Evolutionary conservation across 140 eudicot species (phyloP), one percentile per base, ranked within the genome.

Genomic region (Stevia rebaudiana): DNA sequence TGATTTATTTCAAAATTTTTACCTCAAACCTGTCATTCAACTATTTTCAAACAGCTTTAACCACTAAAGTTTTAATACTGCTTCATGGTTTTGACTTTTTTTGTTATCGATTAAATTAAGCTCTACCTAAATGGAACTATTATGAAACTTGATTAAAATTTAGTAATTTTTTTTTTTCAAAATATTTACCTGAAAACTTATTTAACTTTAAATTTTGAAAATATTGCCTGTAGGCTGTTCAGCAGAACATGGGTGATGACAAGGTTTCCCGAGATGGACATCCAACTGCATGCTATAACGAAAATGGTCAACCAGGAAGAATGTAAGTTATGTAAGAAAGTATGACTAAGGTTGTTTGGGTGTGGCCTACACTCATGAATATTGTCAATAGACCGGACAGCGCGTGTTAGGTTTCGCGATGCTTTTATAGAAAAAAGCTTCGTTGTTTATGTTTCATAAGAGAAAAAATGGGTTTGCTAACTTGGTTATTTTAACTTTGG

Each of bases 171-270:
- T n/a, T 50, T 11, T 54, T 54, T 8, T 28, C 40, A 54, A 28
- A 54, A 28, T 13, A 13, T 54, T 54, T 54, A 25, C 41, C 2
- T 3, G 10, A 28, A n/a, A 54, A 5, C 41, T 13, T 28, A 15
- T 10, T 55, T 55, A 55, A 15, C 3, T 1, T 57, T 33, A 16
- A 33, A 30, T 55, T 0, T 33, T 57, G 44, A 28, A 16, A n/a
- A 4, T n/a, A 4, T 50, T 73, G 41, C 22, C 18, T 39, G 23
- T 61, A 90, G 98, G 97, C 97, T 54, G 81, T 90, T 53, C 95
- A 90, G 71, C 94, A 82, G 71, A 90, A 87, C 63, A 12, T 84
- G 47, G 73, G 72, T 21, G 90, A 86, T 3, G 82, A 69, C 65
- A 86, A 74, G 71, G 78, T 46, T 19, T 66, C 76, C 9, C 41